phyloP scores from a whole-genome alignment of 129 eudicot genomes.

The Artemisia argyi region DNA sequence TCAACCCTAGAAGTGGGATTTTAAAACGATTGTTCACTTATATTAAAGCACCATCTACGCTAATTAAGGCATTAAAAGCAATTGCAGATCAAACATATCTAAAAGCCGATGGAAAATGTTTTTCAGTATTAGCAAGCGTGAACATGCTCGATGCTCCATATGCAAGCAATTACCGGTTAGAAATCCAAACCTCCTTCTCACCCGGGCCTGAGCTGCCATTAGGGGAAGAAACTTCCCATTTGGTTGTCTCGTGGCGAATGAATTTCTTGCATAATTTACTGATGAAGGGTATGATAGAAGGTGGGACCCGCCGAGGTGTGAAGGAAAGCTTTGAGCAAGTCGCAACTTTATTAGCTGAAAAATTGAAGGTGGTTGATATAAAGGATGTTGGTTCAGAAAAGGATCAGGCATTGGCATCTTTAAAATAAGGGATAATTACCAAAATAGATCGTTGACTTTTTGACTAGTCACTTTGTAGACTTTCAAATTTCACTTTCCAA shows the following conservation, averaged over 20 bases:
- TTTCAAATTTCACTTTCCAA: no score
- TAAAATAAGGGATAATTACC: no score
- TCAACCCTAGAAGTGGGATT: constrained; percentile 47
- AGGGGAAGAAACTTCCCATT: no score
- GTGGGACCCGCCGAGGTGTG: constrained; percentile 89
- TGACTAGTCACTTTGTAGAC: no score
- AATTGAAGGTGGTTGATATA: constrained; percentile 64
- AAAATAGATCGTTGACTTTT: no score
- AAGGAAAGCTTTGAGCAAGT: constrained; percentile 80
- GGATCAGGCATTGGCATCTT: constrained; percentile 86
- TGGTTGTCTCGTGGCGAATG: no score
- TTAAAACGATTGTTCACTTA: constrained; percentile 63
- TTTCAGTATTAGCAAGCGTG: constrained; percentile 62
- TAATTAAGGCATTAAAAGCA: constrained; percentile 77
- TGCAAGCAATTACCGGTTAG: constrained; percentile 67
- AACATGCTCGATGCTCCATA: constrained; percentile 97
- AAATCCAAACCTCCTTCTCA: constrained; percentile 67
- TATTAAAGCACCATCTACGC: constrained; percentile 65
- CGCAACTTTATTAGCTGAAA: constrained; percentile 52
- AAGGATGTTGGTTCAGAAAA: constrained; percentile 70
- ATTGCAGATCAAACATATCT: constrained; percentile 82
- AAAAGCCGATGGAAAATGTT: constrained; percentile 73
- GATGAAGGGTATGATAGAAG: constrained; percentile 97
- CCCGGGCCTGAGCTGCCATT: constrained; percentile 90
- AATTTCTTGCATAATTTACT: no score